Evolutionary conservation across 176 grass and related monocot genomes (phyloP).

Genomic region (Eremochloa ophiuroides): DNA sequence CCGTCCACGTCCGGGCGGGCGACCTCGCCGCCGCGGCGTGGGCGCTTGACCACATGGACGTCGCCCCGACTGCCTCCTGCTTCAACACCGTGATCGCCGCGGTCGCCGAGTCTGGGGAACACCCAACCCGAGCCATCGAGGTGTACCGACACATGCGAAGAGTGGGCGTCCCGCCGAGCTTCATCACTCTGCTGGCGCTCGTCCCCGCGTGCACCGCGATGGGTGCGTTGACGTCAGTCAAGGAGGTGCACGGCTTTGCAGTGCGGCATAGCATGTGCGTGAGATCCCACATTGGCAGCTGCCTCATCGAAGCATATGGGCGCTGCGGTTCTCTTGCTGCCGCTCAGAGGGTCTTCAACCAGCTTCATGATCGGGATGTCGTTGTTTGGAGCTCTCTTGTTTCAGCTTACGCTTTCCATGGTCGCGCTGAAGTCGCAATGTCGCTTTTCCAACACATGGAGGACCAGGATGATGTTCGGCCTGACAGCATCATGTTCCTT

Average conservation of each 20-base stretch:
- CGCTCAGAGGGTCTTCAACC: slow-evolving; percentile 39
- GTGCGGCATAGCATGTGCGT: slow-evolving; percentile 28
- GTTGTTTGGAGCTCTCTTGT: slow-evolving; percentile 62
- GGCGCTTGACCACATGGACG: slow-evolving; percentile 47
- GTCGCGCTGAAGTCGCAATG: slow-evolving; percentile 36
- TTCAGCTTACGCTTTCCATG: slow-evolving; percentile 70
- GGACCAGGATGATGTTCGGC: slow-evolving; percentile 30
- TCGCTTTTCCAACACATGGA: slow-evolving; percentile 53
- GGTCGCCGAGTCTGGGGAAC: slow-evolving; percentile 20
- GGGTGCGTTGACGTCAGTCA: slow-evolving; percentile 37
- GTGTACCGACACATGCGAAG: slow-evolving; percentile 48
- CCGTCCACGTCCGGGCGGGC: slow-evolving; percentile 33
- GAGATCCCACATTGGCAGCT: slow-evolving; percentile 45
- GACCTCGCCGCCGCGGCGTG: slow-evolving; percentile 19
- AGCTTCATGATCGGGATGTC: slow-evolving; percentile 44
- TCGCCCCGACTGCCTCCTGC: slow-evolving; percentile 39
- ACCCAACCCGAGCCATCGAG: slow-evolving; percentile 32
- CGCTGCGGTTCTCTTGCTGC: slow-evolving; percentile 34
- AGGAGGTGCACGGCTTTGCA: slow-evolving; percentile 60
- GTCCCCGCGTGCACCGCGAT: slow-evolving; percentile 21
- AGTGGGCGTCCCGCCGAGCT: slow-evolving; percentile 30
- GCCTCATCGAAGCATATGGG: slow-evolving; percentile 63
- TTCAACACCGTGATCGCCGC: slow-evolving; percentile 58
- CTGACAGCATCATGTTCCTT: slow-evolving; percentile 65
- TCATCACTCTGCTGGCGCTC: slow-evolving; percentile 54